Percentiles rank a stretch among this genome's conserved stretches.
phyloP scores from a whole-genome alignment of 2,329 filamentous ascomycete genomes.

The Cladosporium sp. region DNA sequence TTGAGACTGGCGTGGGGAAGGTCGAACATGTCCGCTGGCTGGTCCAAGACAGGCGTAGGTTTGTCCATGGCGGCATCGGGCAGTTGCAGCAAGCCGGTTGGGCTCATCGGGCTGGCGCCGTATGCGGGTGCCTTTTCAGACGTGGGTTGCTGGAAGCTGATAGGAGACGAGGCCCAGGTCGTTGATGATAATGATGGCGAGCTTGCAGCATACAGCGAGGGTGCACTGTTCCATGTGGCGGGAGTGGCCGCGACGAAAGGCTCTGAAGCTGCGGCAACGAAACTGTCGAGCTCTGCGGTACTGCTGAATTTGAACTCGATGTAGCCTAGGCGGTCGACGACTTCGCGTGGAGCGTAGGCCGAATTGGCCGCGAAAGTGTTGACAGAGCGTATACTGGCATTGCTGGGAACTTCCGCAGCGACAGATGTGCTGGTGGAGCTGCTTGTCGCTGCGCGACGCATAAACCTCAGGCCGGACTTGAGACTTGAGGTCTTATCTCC shows the following conservation, averaged over 20 bases:
- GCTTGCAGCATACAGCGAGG: constrained; percentile 7
- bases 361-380: constrained; percentile 7
- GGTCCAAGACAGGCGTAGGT: neutral
- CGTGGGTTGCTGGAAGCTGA: constrained; percentile 1
- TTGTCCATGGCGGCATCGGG: constrained; percentile 11
- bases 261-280: constrained; percentile 2
- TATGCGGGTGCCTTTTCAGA: neutral
- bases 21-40: constrained; percentile 2
- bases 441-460: constrained; percentile 5
- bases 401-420: constrained; percentile 2
- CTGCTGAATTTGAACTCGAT: constrained; percentile 11
- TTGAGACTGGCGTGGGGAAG: constrained; percentile 1
- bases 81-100: constrained; percentile 5
- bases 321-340: constrained; percentile 8
- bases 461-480: constrained; percentile 6
- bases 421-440: neutral
- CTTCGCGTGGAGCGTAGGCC: constrained; percentile 5
- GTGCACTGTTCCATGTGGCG: constrained; percentile 6
- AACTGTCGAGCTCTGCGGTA: neutral
- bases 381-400: constrained; percentile 9
- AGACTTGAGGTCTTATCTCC: constrained; percentile 1
- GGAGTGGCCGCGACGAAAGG: constrained; percentile 10
- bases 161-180: constrained; percentile 1
- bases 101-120: constrained; percentile 7
- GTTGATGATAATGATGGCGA: constrained; percentile 6